A percentile compares a stretch with the other conserved stretches of the same genome.
phyloP scores from a whole-genome alignment of 192 early-diverging fungal species.

The Bifiguratus adelaidae region DNA sequence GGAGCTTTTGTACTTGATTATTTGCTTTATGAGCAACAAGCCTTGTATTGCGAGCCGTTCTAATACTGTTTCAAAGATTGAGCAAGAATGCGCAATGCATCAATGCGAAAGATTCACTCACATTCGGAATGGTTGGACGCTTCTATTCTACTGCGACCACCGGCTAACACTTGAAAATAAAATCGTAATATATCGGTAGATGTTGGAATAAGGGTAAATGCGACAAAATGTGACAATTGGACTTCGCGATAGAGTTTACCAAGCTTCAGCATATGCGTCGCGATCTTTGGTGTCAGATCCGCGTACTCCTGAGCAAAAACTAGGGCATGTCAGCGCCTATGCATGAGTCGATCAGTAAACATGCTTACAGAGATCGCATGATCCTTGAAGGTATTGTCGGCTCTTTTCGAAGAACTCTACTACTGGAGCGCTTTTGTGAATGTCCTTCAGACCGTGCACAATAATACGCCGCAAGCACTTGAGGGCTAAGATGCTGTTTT shows the following conservation, averaged over 20 bases:
- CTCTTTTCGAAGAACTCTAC: conserved; percentile 30
- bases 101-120: conserved; percentile 1
- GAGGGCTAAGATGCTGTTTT: conserved; percentile 50
- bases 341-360: too few relatives aligned
- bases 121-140: too few relatives aligned
- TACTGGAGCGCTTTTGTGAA: conserved; percentile 24
- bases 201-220: conserved; percentile 49
- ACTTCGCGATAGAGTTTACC: conserved; percentile 76
- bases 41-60: conserved; percentile 68
- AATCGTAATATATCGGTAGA: conserved; percentile 53
- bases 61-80: too few relatives aligned
- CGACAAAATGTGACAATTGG: conserved; percentile 50
- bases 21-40: conserved; percentile 48
- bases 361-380: conserved; percentile 33
- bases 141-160: neutral
- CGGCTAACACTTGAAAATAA: conserved; percentile 60
- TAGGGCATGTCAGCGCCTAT: too few relatives aligned
- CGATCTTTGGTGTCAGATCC: too few relatives aligned
- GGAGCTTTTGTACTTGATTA: conserved; percentile 47
- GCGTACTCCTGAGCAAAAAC: too few relatives aligned
- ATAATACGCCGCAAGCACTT: conserved; percentile 71
- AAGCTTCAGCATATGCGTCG: conserved; percentile 42
- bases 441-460: conserved; percentile 59
- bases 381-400: conserved; percentile 42
- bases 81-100: conserved; percentile 7